Evolutionary conservation across 371 early-diverging fungal genomes (phyloP).

Genomic region (Choanephora cucurbitarum): DNA sequence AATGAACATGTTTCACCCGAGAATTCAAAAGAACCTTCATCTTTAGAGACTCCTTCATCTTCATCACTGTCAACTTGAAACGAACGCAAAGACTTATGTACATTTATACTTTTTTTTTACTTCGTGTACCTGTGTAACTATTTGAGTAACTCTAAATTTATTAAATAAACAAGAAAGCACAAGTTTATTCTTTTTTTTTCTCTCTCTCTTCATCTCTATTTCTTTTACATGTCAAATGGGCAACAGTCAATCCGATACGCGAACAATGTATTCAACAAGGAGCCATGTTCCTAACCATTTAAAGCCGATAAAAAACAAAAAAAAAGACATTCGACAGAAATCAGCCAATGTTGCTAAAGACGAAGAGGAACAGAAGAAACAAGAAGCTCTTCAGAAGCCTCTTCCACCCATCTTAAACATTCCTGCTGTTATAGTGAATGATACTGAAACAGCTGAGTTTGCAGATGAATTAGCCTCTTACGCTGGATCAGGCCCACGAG

Average conservation of each 20-base stretch:
- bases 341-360: not conserved
- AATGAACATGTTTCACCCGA: no score
- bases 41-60: no score
- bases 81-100: no score
- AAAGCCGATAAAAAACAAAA: conserved; percentile 10
- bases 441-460: not conserved
- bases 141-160: no score
- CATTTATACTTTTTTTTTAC: conserved; percentile 1
- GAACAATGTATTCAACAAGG: not conserved
- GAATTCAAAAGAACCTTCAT: no score
- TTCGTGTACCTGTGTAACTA: no score
- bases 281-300: conserved; percentile 14
- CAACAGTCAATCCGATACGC: conserved; percentile 12
- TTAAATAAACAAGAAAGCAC: no score
- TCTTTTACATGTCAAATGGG: conserved; percentile 13
- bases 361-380: not conserved
- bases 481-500: conserved; percentile 24
- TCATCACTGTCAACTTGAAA: no score
- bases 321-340: not conserved
- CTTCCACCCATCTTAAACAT: no score
- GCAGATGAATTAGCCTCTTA: conserved; percentile 8
- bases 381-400: not conserved
- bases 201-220: not conserved
- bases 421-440: not conserved
- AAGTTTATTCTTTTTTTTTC: conserved; percentile 5